Conservation (phyloP, 768 basidiomycete species). For the Omphalotus guepiniiformis region DNA sequence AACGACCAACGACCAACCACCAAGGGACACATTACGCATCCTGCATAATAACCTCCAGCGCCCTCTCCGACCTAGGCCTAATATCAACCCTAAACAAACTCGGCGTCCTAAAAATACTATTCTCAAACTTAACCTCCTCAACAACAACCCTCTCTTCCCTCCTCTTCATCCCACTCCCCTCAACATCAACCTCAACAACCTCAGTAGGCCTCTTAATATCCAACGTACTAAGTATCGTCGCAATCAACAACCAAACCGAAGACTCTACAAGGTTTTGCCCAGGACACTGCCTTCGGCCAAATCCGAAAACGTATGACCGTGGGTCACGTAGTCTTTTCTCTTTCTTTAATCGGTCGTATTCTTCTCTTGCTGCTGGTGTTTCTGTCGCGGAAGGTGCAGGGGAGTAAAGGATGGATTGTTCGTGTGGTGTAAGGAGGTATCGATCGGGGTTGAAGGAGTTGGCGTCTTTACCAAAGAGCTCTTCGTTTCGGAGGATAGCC, state of each 20-base stretch:
- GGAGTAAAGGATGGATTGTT: constrained; percentile 15
- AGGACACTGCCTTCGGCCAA: constrained; percentile 59
- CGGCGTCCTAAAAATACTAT: constrained; percentile 58
- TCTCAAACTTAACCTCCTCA: constrained; percentile 44
- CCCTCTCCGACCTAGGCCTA: constrained; percentile 32
- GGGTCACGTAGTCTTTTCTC: constrained; percentile 35
- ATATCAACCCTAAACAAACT: constrained; percentile 46
- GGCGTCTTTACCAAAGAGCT: constrained; percentile 4
- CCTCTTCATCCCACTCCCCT: constrained; percentile 31
- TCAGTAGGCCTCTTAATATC: constrained; percentile 51
- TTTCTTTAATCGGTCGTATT: constrained; percentile 16
- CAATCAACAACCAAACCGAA: constrained; percentile 56
- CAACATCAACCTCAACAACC: constrained; percentile 38
- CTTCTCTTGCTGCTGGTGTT: constrained; percentile 9
- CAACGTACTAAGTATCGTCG: constrained; percentile 52
- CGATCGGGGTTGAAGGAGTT: constrained; percentile 18
- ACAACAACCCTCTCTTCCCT: neutral
- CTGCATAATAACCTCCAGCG: constrained; percentile 5
- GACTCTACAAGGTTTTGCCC: constrained; percentile 60
- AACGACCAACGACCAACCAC: no score
- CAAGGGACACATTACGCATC: constrained; percentile 1
- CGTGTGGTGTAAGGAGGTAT: constrained; percentile 13
- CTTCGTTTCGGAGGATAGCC: constrained; percentile 22
- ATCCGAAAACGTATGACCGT: constrained; percentile 43
- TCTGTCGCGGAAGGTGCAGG: neutral